A percentile compares a stretch with the other conserved stretches of the same genome.
These are phyloP conservation scores for Piromyces finnis DNA, from an alignment of 192 early-diverging fungal genomes.

Conservation along the genomic window DNA sequence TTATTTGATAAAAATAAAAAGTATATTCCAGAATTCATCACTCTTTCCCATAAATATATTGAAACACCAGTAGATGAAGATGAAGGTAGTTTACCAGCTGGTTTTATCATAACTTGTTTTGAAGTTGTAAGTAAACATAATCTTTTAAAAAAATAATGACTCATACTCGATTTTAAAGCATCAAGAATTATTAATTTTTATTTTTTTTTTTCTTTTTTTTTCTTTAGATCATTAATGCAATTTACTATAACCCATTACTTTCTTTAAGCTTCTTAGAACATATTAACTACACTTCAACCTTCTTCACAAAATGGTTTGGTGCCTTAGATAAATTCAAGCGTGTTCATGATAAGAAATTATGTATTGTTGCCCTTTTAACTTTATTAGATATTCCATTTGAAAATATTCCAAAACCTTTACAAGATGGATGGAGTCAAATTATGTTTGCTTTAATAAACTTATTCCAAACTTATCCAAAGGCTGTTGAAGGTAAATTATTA, in stretches of 20 bases:
- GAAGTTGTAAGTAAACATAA: constrained; percentile 33
- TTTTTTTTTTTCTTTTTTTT: neutral
- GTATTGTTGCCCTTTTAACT: constrained; percentile 56
- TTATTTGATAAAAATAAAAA: no score
- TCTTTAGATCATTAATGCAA: constrained; percentile 46
- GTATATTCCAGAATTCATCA: constrained; percentile 51
- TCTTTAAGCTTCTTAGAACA: constrained; percentile 64
- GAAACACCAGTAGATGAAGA: constrained; percentile 19
- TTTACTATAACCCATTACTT: constrained; percentile 73
- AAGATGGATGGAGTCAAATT: constrained; percentile 53
- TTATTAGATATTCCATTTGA: constrained; percentile 52
- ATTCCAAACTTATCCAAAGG: constrained; percentile 61
- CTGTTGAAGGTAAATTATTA: constrained; percentile 15
- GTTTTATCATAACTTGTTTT: constrained; percentile 55
- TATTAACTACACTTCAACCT: constrained; percentile 48
- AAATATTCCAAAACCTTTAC: constrained; percentile 51
- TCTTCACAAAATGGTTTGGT: constrained; percentile 66
- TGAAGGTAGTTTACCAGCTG: constrained; percentile 18
- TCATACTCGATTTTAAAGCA: no score
- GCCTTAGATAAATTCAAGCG: constrained; percentile 53
- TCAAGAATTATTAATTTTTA: no score
- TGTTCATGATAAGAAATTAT: constrained; percentile 91
- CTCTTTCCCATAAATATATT: constrained; percentile 44
- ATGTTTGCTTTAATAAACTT: constrained; percentile 48
- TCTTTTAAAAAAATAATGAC: constrained; percentile 1